Evolutionary conservation across 1,139 yeast genomes (phyloP), one percentile per base, ranked within the genome.

Genomic region (Yamadazyma kanchanaburiensis): DNA sequence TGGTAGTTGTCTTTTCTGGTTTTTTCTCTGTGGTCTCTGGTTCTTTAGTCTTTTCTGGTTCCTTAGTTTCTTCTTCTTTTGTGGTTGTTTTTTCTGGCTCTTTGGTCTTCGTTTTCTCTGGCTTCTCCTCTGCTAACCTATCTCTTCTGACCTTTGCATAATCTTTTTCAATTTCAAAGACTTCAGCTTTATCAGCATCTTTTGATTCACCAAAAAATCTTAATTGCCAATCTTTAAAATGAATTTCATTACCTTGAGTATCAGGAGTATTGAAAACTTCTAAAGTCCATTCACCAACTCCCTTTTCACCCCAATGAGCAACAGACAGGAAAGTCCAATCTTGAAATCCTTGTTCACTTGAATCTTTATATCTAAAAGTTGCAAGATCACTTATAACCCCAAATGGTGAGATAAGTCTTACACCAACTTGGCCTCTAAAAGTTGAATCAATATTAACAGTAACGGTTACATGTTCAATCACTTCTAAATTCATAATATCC

Each of bases 311-410:
- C 97, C 98, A 91, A 54, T 91, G 97, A 3, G 95, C 97, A 14
- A 94, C 97, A n/a, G 94, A 76, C 88, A 89, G 87, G 50, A 91
- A 91, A 1, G 88, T 84, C 99, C 99, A 94, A 42, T 82, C 69
- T 7, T 51, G 48, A 43, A 86, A 83, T 0, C 96, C 96, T 2
- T 53, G 63, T 2, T 48, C 45, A 4, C 78, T 66, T 4, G 39
- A 43, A 54, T 94, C 99, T 13, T 57, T 45, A 4, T 57, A 57
- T 45, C 99, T 74, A 23, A 70, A 70, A n/a, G 80, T 75, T 2
- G 95, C 95, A 40, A 94, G 65, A 28, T 79, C 74, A 22, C 96
- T 86, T 9, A 64, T 61, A 17, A 83, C 68, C 0, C 95, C 95
- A 21, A 58, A 50, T 4, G 99, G 98, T 2, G 95, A 83, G 6